Evolutionary conservation across 176 grass and related monocot genomes (phyloP), one percentile per base, ranked within the genome.

Genomic region (Carex littledalei): DNA sequence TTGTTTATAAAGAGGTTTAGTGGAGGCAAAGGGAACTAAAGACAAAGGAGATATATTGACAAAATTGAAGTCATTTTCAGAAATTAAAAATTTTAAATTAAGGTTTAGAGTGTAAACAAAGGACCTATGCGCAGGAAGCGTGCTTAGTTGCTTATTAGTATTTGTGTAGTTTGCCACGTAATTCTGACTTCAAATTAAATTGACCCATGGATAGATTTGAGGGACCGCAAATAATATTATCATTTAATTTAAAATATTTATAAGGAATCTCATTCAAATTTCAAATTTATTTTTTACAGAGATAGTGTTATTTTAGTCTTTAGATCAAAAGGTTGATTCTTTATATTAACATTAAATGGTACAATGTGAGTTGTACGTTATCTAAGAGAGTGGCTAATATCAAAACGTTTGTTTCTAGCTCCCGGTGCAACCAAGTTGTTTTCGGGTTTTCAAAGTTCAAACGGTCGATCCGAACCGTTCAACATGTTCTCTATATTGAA

Each of bases 51-150:
- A 4, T 39, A 12, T 66, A 52, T 22, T 52, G 61, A 83, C 61
- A 83, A 83, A 67, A 31, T 2, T 53, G 21, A 16, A 53, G 39
- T 83, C 81, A 3, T 63, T 24, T 68, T 83, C 81, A 68, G 31
- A 53, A 24, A 21, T 15, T 11, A 8, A 47, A n/a, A n/a, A 5
- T 82, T 82, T 49, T 49, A 50, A 10, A 17, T 26, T 16, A 10
- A 57, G 58, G 9, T 82, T 82, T 49, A 50, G 39, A 82, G 79
- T 81, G 80, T 82, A 82, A 16, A 82, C 34, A 82, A 82, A 26
- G 18, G 18, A 53, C 11, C 1, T 75, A 43, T 43, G 65, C 65
- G 41, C 26, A 56, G 17, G 22, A 78, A 2, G 50, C 24, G 49
- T 78, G 21, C 37, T 71, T 21, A 20, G 67, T 71, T 71, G 20